A percentile compares a stretch with the other conserved stretches of the same genome.
phyloP scores from a whole-genome alignment of 208 protist genomes.

The Wallacemonas rigidus region DNA sequence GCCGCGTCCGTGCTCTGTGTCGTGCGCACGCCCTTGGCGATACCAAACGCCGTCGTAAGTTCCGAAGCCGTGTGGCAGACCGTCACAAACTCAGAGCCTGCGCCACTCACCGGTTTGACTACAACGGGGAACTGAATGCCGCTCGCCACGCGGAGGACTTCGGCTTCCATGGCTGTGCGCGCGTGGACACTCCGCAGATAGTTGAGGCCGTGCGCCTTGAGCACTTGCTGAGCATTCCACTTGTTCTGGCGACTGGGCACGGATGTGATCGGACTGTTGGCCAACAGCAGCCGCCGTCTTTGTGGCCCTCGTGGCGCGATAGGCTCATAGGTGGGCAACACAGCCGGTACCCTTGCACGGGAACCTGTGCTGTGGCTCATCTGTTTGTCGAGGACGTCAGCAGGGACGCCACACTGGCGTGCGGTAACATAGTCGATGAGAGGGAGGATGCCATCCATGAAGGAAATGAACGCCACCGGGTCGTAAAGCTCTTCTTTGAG shows the following conservation, averaged over 20 bases:
- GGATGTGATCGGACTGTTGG: constrained; percentile 63
- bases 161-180: constrained; percentile 29
- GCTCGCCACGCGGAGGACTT: constrained; percentile 14
- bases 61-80: constrained; percentile 64
- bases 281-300: constrained; percentile 35
- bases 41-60: constrained; percentile 51
- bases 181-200: constrained; percentile 66
- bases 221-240: constrained; percentile 47
- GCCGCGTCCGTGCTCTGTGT: constrained; percentile 51
- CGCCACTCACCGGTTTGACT: constrained; percentile 81
- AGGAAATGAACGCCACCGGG: constrained; percentile 62
- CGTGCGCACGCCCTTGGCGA: constrained; percentile 42
- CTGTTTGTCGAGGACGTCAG: constrained; percentile 24
- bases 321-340: background rate
- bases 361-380: background rate
- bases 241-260: constrained; percentile 70
- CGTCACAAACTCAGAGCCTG: constrained; percentile 80
- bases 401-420: constrained; percentile 31
- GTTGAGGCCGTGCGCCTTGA: constrained; percentile 54
- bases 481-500: constrained; percentile 50
- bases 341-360: background rate
- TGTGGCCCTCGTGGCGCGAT: background rate
- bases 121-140: constrained; percentile 72
- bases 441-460: constrained; percentile 55
- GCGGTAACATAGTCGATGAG: constrained; percentile 71